Evolutionary conservation across 768 basidiomycete species (phyloP).

Genomic region (Aureoboletus auriporus): DNA sequence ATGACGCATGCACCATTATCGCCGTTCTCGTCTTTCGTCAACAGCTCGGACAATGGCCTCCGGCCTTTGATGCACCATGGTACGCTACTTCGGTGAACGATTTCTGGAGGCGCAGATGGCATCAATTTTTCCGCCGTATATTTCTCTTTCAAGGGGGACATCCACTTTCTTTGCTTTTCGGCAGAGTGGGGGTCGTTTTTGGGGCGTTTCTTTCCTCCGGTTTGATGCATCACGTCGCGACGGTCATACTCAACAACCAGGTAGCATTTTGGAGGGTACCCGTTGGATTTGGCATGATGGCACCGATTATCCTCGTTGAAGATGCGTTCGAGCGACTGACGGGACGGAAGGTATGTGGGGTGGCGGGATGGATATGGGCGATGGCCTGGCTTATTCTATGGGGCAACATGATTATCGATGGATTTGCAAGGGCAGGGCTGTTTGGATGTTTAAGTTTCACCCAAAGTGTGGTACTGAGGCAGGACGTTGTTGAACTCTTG

Average conservation of each 20-base stretch:
- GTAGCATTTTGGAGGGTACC: conserved; percentile 38
- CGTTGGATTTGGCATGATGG: conserved; percentile 54
- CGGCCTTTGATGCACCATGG: conserved; percentile 31
- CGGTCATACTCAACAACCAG: conserved; percentile 49
- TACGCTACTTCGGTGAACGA: conserved; percentile 29
- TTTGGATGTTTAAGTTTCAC: conserved; percentile 1
- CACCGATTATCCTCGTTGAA: conserved; percentile 46
- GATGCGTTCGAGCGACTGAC: conserved; percentile 17
- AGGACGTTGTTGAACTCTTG: conserved; percentile 2
- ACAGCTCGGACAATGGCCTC: conserved; percentile 29
- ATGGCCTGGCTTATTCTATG: conserved; percentile 23
- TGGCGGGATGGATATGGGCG: conserved; percentile 33
- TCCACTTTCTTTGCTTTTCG: conserved; percentile 35
- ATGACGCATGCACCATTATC: conserved; percentile 22
- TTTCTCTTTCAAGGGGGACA: conserved; percentile 30
- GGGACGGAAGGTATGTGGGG: conserved; percentile 27
- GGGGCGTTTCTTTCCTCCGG: conserved; percentile 57
- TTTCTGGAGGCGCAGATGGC: conserved; percentile 38
- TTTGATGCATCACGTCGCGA: conserved; percentile 47
- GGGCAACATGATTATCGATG: conserved; percentile 22
- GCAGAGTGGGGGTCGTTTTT: conserved; percentile 44
- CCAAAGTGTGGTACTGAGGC: neutral
- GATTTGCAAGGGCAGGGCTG: conserved; percentile 12
- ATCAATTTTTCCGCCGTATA: conserved; percentile 30
- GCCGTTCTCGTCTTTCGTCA: conserved; percentile 26